A percentile compares a stretch with the other conserved stretches of the same genome.
phyloP scores from a whole-genome alignment of 164 flowering plant species.

The Vitis vinifera region DNA sequence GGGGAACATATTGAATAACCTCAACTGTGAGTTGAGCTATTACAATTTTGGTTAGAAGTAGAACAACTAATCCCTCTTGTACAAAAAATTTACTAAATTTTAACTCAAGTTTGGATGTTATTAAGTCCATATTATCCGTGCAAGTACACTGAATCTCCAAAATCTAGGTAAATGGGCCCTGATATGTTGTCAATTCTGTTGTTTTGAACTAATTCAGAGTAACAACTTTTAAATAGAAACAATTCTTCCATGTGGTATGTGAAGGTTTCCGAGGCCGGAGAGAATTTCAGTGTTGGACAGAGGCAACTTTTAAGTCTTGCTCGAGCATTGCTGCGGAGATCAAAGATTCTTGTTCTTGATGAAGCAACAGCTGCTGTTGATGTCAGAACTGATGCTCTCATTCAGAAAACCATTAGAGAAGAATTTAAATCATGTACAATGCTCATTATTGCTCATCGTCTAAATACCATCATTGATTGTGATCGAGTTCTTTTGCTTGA shows the following conservation, averaged over 20 bases:
- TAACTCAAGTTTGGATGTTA: neutral
- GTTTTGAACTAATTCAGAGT: neutral
- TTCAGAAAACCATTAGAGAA: slow-evolving; percentile 94
- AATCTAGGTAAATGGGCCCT: neutral
- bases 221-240: neutral
- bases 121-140: neutral
- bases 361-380: slow-evolving; percentile 99
- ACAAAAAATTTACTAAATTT: neutral
- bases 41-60: neutral
- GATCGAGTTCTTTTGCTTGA: slow-evolving; percentile 86
- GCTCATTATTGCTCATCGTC: slow-evolving; percentile 95
- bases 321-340: slow-evolving; percentile 86
- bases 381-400: slow-evolving; percentile 98
- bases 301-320: slow-evolving; percentile 96
- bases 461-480: slow-evolving; percentile 94
- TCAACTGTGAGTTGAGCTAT: neutral
- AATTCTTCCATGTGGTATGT: slow-evolving; percentile 8
- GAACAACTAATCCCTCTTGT: slow-evolving; percentile 3
- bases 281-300: slow-evolving; percentile 99
- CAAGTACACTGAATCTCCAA: neutral
- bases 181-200: neutral
- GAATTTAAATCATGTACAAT: slow-evolving; percentile 95
- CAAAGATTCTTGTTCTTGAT: slow-evolving; percentile 98
- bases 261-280: slow-evolving; percentile 96
- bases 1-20: too few species aligned